Conservation (phyloP, 768 basidiomycete genomes). For the Suillus paluster region DNA sequence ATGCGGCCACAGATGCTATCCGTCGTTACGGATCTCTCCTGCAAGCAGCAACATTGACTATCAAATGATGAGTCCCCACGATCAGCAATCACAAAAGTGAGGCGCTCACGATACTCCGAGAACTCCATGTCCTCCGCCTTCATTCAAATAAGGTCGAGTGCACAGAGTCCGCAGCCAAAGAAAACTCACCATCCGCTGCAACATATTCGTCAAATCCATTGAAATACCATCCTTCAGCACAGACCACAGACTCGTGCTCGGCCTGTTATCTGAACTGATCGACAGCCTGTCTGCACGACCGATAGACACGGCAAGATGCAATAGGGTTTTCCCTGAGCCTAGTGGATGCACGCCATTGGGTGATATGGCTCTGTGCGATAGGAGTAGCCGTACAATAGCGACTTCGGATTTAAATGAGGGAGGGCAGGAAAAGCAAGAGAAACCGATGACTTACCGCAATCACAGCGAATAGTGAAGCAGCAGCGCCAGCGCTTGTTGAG, state of each 20-base stretch:
- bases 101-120: constrained; percentile 79
- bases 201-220: constrained; percentile 96
- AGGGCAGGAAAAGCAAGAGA: not conserved
- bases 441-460: constrained; percentile 55
- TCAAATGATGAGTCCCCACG: constrained; percentile 12
- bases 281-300: constrained; percentile 71
- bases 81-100: constrained; percentile 8
- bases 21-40: constrained; percentile 80
- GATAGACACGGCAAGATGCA: constrained; percentile 74
- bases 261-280: constrained; percentile 78
- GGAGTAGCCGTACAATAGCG: constrained; percentile 68
- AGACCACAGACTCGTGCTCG: constrained; percentile 90
- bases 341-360: constrained; percentile 79
- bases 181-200: constrained; percentile 83
- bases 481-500: constrained; percentile 72
- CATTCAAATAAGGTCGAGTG: constrained; percentile 8
- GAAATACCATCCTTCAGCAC: constrained; percentile 95
- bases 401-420: constrained; percentile 39
- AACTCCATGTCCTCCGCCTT: constrained; percentile 98
- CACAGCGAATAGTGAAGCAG: constrained; percentile 84
- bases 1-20: constrained; percentile 92
- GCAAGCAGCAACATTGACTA: constrained; percentile 83
- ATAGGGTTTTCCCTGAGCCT: constrained; percentile 70
- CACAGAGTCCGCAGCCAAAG: not conserved
- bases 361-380: constrained; percentile 76